phyloP scores from a whole-genome alignment of 164 flowering plant species.

The Cinnamomum micranthum region DNA sequence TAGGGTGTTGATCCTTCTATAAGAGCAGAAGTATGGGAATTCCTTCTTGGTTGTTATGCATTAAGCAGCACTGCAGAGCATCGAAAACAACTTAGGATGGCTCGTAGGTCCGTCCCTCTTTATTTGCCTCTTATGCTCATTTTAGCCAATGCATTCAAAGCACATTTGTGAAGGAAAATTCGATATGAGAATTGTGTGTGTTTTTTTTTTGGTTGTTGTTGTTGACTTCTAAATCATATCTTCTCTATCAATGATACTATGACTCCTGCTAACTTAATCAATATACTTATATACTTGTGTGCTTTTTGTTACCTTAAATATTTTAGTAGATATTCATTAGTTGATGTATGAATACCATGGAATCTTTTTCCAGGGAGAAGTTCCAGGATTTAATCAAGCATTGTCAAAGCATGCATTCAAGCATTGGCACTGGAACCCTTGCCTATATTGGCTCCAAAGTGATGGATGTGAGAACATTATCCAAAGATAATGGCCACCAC shows the following conservation, averaged over 20 bases:
- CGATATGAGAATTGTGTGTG: too few relatives aligned
- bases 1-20: conserved; percentile 93
- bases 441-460: conserved; percentile 90
- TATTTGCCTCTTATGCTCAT: neutral
- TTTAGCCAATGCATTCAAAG: too few relatives aligned
- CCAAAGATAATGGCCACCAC: conserved; percentile 38
- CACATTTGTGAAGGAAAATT: too few relatives aligned
- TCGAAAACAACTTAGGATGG: conserved; percentile 55
- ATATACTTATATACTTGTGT: too few relatives aligned
- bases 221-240: too few relatives aligned
- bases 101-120: conserved; percentile 49
- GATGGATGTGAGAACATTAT: conserved; percentile 70
- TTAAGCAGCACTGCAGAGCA: conserved; percentile 62
- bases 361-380: conserved; percentile 54
- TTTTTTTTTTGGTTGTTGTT: too few relatives aligned
- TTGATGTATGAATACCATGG: conserved; percentile 1
- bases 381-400: conserved; percentile 63
- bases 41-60: conserved; percentile 88
- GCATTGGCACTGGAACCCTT: conserved; percentile 82
- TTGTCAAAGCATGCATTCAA: conserved; percentile 79
- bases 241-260: too few relatives aligned
- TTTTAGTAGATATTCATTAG: neutral
- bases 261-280: too few relatives aligned
- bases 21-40: conserved; percentile 93
- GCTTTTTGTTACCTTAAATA: too few relatives aligned